These are phyloP conservation scores for Eutrema yunnanense DNA, from an alignment of 345 rosid genomes.

Conservation along the genomic window DNA sequence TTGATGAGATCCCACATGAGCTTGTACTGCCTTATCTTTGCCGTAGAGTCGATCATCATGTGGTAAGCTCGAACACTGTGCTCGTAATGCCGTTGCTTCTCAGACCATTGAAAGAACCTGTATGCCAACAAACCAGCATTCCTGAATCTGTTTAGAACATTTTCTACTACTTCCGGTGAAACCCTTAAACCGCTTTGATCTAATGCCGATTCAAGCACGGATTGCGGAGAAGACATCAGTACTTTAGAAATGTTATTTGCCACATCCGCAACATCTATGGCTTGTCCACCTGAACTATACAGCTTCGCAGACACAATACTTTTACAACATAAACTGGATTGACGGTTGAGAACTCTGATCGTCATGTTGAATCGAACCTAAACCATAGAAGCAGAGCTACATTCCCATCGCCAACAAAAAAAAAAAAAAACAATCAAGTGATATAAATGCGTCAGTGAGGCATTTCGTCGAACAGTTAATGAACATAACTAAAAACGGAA, in stretches of 20 bases:
- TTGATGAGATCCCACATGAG: constrained; percentile 86
- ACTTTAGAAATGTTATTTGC: constrained; percentile 47
- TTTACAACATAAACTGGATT: constrained; percentile 16
- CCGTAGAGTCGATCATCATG: constrained; percentile 60
- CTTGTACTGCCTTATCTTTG: constrained; percentile 80
- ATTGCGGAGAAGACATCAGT: constrained; percentile 56
- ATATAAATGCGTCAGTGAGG: constrained; percentile 1
- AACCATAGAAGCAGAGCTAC: constrained; percentile 11
- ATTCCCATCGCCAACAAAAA: neutral
- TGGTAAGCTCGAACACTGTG: constrained; percentile 73
- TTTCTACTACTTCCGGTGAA: constrained; percentile 56
- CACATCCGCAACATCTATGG: constrained; percentile 34
- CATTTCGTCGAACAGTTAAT: constrained; percentile 25
- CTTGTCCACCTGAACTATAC: constrained; percentile 35
- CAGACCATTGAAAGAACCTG: constrained; percentile 89
- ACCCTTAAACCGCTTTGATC: constrained; percentile 57
- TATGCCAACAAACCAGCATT: constrained; percentile 88
- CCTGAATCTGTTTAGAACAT: constrained; percentile 54
- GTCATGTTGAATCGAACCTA: neutral
- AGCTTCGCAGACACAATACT: constrained; percentile 26
- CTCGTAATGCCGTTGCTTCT: constrained; percentile 62
- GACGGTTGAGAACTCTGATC: constrained; percentile 15
- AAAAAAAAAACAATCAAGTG: neutral
- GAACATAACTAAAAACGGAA: neutral
- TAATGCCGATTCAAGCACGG: constrained; percentile 63